phyloP scores from a whole-genome alignment of 1,284 basidiomycete species.

The Takashimella koratensis region DNA sequence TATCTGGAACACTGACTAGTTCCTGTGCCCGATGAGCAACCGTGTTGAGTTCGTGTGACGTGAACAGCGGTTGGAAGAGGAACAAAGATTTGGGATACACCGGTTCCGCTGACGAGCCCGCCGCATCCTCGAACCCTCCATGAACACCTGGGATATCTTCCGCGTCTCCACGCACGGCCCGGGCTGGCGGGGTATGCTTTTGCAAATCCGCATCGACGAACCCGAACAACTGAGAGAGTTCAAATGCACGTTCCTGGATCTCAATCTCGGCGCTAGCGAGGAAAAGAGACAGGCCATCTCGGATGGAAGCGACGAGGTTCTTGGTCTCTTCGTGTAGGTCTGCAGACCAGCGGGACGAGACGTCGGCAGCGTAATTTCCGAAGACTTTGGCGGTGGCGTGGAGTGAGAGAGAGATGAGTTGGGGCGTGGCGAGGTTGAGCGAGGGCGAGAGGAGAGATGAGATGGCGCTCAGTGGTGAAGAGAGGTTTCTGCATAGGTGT shows the following conservation, averaged over 20 bases:
- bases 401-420: slow-evolving; percentile 69
- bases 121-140: slow-evolving; percentile 39
- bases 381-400: slow-evolving; percentile 84
- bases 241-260: slow-evolving; percentile 87
- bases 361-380: slow-evolving; percentile 71
- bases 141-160: slow-evolving; percentile 43
- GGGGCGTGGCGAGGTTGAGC: slow-evolving; percentile 58
- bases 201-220: slow-evolving; percentile 78
- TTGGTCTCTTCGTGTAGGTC: slow-evolving; percentile 55
- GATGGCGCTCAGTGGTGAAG: slow-evolving; percentile 48
- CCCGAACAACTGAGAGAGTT: slow-evolving; percentile 70
- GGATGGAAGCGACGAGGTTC: slow-evolving; percentile 59
- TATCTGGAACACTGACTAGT: slow-evolving; percentile 74
- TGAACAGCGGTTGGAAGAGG: slow-evolving; percentile 78
- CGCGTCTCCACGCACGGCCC: not conserved
- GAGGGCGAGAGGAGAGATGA: slow-evolving; percentile 56
- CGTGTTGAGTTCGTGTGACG: slow-evolving; percentile 76
- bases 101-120: slow-evolving; percentile 37
- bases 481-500: slow-evolving; percentile 16
- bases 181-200: slow-evolving; percentile 50
- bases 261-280: slow-evolving; percentile 66
- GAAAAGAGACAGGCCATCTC: slow-evolving; percentile 58
- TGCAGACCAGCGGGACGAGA: slow-evolving; percentile 66
- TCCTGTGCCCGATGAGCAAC: slow-evolving; percentile 76
- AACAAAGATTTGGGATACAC: slow-evolving; percentile 75